A percentile compares a stretch with the other conserved stretches of the same genome.
These are phyloP conservation scores for Arachis hypogaea DNA, from an alignment of 306 rosid genomes.

Conservation along the genomic window DNA sequence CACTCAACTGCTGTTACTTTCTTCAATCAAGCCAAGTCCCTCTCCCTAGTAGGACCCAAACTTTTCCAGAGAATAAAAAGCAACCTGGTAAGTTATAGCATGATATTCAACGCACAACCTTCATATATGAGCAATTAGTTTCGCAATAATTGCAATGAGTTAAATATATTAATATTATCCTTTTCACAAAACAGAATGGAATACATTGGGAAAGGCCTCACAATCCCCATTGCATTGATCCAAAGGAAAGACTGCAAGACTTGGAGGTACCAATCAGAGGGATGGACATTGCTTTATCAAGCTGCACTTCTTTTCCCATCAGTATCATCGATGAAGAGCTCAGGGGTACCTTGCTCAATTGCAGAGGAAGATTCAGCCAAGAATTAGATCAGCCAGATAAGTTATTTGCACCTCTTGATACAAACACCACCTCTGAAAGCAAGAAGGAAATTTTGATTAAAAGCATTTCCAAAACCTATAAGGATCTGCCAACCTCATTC, in stretches of 20 bases:
- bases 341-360: constrained; percentile 42
- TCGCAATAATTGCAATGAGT: constrained; percentile 4
- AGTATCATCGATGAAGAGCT: constrained; percentile 55
- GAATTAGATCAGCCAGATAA: constrained; percentile 51
- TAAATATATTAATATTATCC: constrained; percentile 21
- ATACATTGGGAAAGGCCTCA: constrained; percentile 72
- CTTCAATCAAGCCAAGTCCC: constrained; percentile 51
- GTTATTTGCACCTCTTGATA: constrained; percentile 45
- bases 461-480: constrained; percentile 36
- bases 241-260: constrained; percentile 49
- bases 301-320: constrained; percentile 45
- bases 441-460: constrained; percentile 40
- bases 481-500: constrained; percentile 59
- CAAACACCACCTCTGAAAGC: constrained; percentile 47
- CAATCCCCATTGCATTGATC: constrained; percentile 34
- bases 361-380: constrained; percentile 42
- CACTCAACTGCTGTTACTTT: constrained; percentile 41
- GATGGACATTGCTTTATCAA: constrained; percentile 69
- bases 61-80: constrained; percentile 47
- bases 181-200: constrained; percentile 55
- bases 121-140: background rate
- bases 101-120: background rate
- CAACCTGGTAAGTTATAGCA: constrained; percentile 52
- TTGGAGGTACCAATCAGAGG: constrained; percentile 62
- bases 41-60: constrained; percentile 56